Conservation (phyloP, 2,329 filamentous ascomycete genomes). For the Aspergillus sp. region DNA sequence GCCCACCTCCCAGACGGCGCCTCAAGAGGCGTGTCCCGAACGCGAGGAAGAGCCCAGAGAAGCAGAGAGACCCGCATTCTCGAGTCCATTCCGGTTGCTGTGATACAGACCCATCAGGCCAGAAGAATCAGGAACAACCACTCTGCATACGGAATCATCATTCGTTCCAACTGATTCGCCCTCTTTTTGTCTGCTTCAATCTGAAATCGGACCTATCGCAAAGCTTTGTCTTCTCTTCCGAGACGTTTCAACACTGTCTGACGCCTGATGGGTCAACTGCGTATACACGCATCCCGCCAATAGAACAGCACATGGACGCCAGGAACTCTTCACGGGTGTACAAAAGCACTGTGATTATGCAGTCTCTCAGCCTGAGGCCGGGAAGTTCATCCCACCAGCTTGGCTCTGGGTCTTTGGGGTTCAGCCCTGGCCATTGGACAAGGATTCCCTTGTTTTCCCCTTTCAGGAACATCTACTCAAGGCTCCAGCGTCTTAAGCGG, state of each 20-base stretch:
- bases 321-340: background rate
- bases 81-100: constrained; percentile 20
- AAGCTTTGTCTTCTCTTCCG: constrained; percentile 2
- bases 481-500: no score
- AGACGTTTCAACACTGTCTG: constrained; percentile 2
- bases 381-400: background rate
- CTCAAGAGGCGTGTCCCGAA: background rate
- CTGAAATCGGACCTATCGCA: constrained; percentile 8
- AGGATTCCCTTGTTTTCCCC: background rate
- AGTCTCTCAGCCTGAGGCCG: background rate
- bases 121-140: background rate
- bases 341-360: background rate
- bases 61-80: constrained; percentile 20
- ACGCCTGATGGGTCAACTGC: background rate
- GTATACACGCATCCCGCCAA: background rate
- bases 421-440: background rate
- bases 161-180: background rate
- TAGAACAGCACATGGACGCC: background rate
- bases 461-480: background rate
- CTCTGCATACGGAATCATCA: background rate
- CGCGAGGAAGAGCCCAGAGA: background rate
- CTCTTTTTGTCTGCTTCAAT: background rate
- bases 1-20: background rate
- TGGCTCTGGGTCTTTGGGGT: background rate
- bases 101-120: constrained; percentile 5